Base-by-base conservation (phyloP, 2,329 filamentous ascomycete genomes). In the Aureobasidium sp. region DNA sequence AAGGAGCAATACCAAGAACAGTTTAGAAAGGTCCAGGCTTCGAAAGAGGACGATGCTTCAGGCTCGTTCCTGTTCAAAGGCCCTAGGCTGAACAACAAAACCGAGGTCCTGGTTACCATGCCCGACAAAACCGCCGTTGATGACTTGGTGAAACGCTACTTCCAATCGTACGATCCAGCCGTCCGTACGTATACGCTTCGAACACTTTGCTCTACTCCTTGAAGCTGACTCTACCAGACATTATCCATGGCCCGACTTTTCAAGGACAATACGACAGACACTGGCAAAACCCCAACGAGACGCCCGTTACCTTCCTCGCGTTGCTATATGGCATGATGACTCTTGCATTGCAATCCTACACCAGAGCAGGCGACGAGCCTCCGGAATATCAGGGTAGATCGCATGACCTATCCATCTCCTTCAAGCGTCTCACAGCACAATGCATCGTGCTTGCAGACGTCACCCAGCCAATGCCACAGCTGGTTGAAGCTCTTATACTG, bases 1-100 rank as follows among this genome's bases (percentile, higher is more conserved):
- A 95, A 94, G 72, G 92, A 94, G 69, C 91, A 96, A 65, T 81
- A 93, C 62, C 90, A 95, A 70, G 86, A 85, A 61, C 91, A 92
- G 42, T 85, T 90, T 66, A 85, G 89, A 67, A 87, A 85, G 67
- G 85, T 95, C 55, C 82, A 86, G 70, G 83, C 84, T 46, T 84
- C 84, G 40, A 90, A 88, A 67, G 73, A 76, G 49, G 77, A 79
- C 37, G 75, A 79, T 61, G 84, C 85, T 61, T 88, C 88, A 1
- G 89, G 88, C 1, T 86, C 88, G 0, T 86, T 96, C 65, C 77
- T 97, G 10, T 87, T 95, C 64, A 89, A 89, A 57, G 85, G 86
- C 1, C 80, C 80, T 64, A 79, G 86, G 51, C 82, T 86, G 10
- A 85, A 87, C 13, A 85, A 85, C 42, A 88, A 89, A 67, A 76